A percentile compares a stretch with the other conserved stretches of the same genome.
Conservation (phyloP, 2,329 filamentous ascomycete genomes). For the Lecanoromycetidae sp. region DNA sequence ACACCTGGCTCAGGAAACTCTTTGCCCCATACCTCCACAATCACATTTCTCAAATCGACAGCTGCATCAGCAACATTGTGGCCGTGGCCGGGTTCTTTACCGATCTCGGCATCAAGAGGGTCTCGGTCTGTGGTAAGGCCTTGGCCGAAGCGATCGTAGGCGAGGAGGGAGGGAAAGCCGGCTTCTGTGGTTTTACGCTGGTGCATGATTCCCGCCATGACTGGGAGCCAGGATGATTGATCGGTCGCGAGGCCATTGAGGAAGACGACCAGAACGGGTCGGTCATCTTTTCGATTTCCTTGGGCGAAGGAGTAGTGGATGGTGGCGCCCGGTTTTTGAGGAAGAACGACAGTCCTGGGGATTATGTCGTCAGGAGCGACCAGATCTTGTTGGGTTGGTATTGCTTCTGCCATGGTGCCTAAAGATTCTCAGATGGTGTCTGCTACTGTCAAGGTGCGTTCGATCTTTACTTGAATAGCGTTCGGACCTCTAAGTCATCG, state of each 20-base stretch:
- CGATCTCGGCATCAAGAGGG: slow-evolving; percentile 24
- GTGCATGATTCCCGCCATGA: slow-evolving; percentile 22
- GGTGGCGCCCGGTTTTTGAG: slow-evolving; percentile 11
- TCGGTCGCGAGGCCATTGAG: slow-evolving; percentile 34
- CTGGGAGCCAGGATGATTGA: slow-evolving; percentile 28
- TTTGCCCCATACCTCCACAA: slow-evolving; percentile 24
- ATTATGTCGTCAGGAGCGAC: too few species aligned
- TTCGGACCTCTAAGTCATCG: too few species aligned
- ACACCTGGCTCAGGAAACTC: slow-evolving; percentile 26
- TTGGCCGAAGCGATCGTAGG: slow-evolving; percentile 49
- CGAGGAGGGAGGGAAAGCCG: slow-evolving; percentile 37
- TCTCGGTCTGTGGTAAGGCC: slow-evolving; percentile 38
- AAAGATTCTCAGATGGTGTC: too few species aligned
- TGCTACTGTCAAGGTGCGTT: too few species aligned
- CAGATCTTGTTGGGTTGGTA: too few species aligned
- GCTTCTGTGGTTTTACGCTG: slow-evolving; percentile 12
- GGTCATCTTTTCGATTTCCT: not conserved
- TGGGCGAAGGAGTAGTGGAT: slow-evolving; percentile 16
- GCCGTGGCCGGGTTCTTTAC: slow-evolving; percentile 31
- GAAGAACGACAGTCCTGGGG: not conserved
- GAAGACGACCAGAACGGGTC: slow-evolving; percentile 29
- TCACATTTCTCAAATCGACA: slow-evolving; percentile 35
- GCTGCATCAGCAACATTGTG: slow-evolving; percentile 37
- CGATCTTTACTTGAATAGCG: too few species aligned
- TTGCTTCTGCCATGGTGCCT: too few species aligned